Base-by-base conservation (phyloP, 768 basidiomycete species). In the Paxillus rubicundulus region DNA sequence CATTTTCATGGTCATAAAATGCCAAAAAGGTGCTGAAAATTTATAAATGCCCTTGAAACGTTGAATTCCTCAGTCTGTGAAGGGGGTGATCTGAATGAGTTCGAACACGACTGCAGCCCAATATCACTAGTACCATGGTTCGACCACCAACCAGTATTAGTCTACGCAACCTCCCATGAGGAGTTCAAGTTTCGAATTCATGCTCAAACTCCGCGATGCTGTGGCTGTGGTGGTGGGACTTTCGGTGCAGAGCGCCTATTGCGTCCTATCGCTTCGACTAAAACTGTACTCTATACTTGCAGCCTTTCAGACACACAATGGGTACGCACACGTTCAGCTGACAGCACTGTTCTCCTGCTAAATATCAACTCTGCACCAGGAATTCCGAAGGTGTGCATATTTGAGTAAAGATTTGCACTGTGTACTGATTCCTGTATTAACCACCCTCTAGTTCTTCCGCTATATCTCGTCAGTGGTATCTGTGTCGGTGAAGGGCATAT, bases 391-490 rank as follows among this genome's bases (percentile, higher is more conserved):
- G 84, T 85, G 56, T 47, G 77, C 63, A 34, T 30, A 6, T 21
- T 30, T 50, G 18, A 17, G 17, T 24, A 9, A 10, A 17, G 28
- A 40, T 50, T 24, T 49, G 41, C 17, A 39, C 9, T 10, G 10
- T 18, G 17, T 40, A 43, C 42, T 68, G 27, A 63, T 52, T 18
- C 9, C 36, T 42, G 17, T 36, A 21, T 50, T 9, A 30, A 30
- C 30, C 10, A 20, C 8, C 14, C 20, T 49, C 49, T 60, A 96
- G 94, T 97, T 97, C 75, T 97, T 97, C 80, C 86, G 93, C 72
- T 97, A 93, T 69, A 91, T 95, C 62, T 95, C 93, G 87, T 91
- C 70, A 62, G 89, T 75, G 4, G 6, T 18, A 9, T 8, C 13
- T 17, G 0, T 17, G 27, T 32, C 14, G 17, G 18, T 5, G 45